Base-by-base conservation (phyloP, 2,329 filamentous ascomycete species). In the Aspergillus neoniger region DNA sequence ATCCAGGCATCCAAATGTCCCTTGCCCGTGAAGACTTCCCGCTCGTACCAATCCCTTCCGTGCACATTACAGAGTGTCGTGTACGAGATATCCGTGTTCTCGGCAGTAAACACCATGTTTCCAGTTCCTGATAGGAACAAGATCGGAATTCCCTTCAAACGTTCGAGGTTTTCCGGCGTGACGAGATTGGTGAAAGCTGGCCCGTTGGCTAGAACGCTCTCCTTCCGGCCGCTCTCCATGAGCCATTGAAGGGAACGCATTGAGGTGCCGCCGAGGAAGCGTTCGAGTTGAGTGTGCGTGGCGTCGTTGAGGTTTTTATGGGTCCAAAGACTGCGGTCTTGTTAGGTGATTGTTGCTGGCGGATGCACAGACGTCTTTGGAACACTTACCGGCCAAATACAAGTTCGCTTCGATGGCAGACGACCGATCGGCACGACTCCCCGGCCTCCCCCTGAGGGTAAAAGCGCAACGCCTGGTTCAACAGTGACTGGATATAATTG, bases 61-160 rank as follows among this genome's bases (percentile, higher is more conserved):
- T 55, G 53, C 1, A 30, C 41, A 19, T 55, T 55, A 28, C 53
- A 55, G 7, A 55, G 39, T 9, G 53, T 55, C 23, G 53, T 55
- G 8, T 55, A 55, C 12, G 53, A 55, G n/a, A 44, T 28, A 15
- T 55, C 53, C 8, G 53, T 55, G 15, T 47, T 55, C 53, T 55
- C 53, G 8, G 53, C 53, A 17, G 53, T 57, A 17, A 51, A 57
- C 28, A 57, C 55, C 55, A 50, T 51, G 10, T 57, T 57, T 21
- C 17, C 43, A 14, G 55, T 41, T 6, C 55, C 44, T 12, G 55
- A 57, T 6, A 57, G 19, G 47, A 57, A 57, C 43, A 57, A 17
- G 23, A 57, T 57, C 19, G 55, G 55, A 8, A 57, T 41, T 15
- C 44, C 55, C 14, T 50, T 36, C 47, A 57, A 28, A 19, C 44